Conservation (phyloP, 305 asterid genomes). For the Fraxinus greggii region DNA sequence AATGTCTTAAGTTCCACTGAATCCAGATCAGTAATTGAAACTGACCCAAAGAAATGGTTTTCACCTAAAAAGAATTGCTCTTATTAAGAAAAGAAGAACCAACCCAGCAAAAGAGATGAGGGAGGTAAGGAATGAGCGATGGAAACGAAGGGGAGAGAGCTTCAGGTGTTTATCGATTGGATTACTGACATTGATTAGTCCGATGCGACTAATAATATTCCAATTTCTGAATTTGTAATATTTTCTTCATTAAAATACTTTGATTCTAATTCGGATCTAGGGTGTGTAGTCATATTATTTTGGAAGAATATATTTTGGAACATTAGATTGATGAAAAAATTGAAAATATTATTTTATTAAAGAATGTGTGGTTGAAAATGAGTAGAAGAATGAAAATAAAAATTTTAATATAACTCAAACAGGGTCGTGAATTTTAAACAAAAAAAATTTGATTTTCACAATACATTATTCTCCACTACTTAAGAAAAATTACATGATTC, state of each 20-base stretch:
- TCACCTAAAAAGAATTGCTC: not conserved
- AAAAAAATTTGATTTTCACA: not conserved
- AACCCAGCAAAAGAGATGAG: not conserved
- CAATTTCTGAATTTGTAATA: not conserved
- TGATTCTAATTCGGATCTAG: not conserved
- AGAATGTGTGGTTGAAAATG: too few species aligned
- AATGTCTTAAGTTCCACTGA: not conserved
- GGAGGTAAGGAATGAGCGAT: conserved; percentile 1
- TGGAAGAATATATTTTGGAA: too few species aligned
- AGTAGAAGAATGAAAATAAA: too few species aligned
- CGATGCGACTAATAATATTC: not conserved
- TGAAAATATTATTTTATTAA: too few species aligned
- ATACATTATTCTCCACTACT: not conserved
- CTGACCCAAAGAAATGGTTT: not conserved
- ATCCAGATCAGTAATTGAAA: conserved; percentile 4
- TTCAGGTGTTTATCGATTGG: not conserved
- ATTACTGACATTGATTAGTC: not conserved
- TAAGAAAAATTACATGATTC: not conserved
- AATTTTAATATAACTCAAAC: too few species aligned
- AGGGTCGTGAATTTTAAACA: not conserved
- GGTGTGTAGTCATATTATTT: too few species aligned
- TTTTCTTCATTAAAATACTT: not conserved
- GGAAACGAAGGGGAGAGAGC: not conserved
- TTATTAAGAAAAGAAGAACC: not conserved
- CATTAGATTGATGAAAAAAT: too few species aligned